These are phyloP conservation scores for Psilocybe cyanescens DNA, from an alignment of 768 basidiomycete species.

Conservation along the genomic window DNA sequence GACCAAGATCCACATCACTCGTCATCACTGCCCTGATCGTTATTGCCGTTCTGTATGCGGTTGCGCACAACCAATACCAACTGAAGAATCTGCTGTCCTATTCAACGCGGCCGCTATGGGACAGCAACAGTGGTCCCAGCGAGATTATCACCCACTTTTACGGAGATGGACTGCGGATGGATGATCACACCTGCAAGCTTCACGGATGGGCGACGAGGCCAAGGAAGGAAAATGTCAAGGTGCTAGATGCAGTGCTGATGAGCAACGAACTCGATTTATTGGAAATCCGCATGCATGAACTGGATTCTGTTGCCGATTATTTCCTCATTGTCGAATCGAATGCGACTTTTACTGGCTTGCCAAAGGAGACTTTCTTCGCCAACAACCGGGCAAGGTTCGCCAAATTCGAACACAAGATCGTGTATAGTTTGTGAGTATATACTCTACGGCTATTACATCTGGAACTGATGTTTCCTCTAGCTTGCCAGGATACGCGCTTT, in stretches of 20 bases:
- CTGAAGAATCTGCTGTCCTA: conserved; percentile 57
- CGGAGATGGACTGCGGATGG: conserved; percentile 52
- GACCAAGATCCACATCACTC: conserved; percentile 31
- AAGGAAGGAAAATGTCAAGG: conserved; percentile 38
- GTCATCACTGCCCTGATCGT: conserved; percentile 35
- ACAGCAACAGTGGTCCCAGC: conserved; percentile 50
- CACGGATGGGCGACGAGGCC: conserved; percentile 57
- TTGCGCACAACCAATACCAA: conserved; percentile 49
- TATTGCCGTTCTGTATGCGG: conserved; percentile 35
- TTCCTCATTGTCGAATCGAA: conserved; percentile 69
- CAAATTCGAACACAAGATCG: conserved; percentile 56
- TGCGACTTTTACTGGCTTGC: conserved; percentile 62
- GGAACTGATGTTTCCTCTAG: conserved; percentile 24
- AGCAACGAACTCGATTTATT: conserved; percentile 66
- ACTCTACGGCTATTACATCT: background rate
- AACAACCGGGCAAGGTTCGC: conserved; percentile 48
- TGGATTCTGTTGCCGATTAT: conserved; percentile 56
- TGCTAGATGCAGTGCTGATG: conserved; percentile 63
- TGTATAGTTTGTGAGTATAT: conserved; percentile 48
- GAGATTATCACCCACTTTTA: conserved; percentile 58
- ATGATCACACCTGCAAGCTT: conserved; percentile 47
- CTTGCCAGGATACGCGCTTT: conserved; percentile 48
- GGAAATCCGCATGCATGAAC: conserved; percentile 66
- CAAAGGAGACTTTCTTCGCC: conserved; percentile 55
- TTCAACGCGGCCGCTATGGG: conserved; percentile 65